phyloP scores from a whole-genome alignment of 73 alveolate genomes.

The Symbiodinium natans region DNA sequence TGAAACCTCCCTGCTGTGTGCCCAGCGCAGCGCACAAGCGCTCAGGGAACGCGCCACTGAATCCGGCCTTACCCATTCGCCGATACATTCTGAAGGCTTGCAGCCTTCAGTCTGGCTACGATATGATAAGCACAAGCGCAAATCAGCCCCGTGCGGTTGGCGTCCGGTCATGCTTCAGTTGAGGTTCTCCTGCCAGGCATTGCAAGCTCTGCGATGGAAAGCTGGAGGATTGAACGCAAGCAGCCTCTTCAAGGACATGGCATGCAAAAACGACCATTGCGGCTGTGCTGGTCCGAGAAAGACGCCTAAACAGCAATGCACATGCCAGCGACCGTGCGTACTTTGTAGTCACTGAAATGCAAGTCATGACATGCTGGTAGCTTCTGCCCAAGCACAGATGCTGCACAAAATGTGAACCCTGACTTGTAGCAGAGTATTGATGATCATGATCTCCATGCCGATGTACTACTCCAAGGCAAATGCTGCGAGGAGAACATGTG shows the following conservation, averaged over 20 bases:
- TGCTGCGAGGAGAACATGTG: no score
- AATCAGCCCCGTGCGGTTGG: neutral
- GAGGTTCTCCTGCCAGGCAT: neutral
- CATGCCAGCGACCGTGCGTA: no score
- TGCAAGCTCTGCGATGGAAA: neutral
- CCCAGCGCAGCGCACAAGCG: neutral
- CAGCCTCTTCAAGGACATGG: neutral
- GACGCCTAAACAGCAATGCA: neutral
- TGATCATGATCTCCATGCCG: no score
- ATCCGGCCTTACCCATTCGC: conserved; percentile 16
- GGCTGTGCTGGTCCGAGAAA: neutral
- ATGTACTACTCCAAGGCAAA: no score
- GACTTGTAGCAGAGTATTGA: no score
- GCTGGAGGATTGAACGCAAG: neutral
- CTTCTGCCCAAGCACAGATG: no score
- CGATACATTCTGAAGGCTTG: no score
- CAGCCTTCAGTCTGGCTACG: neutral
- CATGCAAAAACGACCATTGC: neutral
- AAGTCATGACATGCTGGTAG: no score
- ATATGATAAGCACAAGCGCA: neutral
- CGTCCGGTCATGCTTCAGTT: neutral
- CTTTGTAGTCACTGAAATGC: no score
- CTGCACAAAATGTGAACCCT: no score
- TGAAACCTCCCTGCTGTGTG: neutral
- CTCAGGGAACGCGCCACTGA: conserved; percentile 5